phyloP scores from a whole-genome alignment of 441 rosid genomes.

The Eruca vesicaria region DNA sequence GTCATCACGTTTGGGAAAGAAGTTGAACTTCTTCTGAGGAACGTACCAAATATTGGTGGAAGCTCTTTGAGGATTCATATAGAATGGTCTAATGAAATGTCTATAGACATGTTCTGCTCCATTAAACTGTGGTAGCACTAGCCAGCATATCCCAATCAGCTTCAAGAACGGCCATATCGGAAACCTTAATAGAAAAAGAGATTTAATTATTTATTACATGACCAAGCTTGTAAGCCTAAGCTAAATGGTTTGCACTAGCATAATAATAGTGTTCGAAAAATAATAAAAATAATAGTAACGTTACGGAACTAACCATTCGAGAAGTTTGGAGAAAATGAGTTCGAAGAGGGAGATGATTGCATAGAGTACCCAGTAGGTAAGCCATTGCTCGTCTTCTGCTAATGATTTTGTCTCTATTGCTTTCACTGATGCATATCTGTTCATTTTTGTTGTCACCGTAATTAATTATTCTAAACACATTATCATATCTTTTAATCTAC shows the following conservation, averaged over 20 bases:
- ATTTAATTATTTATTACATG: not conserved
- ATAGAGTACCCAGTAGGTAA: conserved; percentile 92
- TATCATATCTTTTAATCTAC: too few species aligned
- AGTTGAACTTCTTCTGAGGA: conserved; percentile 45
- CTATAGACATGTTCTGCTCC: conserved; percentile 85
- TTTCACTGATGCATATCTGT: conserved; percentile 79
- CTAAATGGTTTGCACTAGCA: not conserved
- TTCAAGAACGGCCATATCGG: conserved; percentile 84
- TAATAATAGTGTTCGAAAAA: not conserved
- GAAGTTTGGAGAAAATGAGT: conserved; percentile 67
- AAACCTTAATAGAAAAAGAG: conserved; percentile 44
- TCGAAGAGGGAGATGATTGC: conserved; percentile 81
- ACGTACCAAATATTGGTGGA: conserved; percentile 73
- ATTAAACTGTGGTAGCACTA: conserved; percentile 86
- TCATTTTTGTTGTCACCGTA: not conserved
- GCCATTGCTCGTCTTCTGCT: conserved; percentile 85
- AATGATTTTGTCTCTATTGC: conserved; percentile 87
- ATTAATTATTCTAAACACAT: not conserved
- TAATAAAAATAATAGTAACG: not conserved
- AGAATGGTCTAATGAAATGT: conserved; percentile 73
- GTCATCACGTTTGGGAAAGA: conserved; percentile 52
- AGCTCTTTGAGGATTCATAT: conserved; percentile 57
- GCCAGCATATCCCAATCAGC: conserved; percentile 76
- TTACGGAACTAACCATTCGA: conserved; percentile 57
- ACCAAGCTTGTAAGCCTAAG: not conserved